Base-by-base conservation (phyloP, 2,329 filamentous ascomycete species). In the Cladosporium halotolerans region DNA sequence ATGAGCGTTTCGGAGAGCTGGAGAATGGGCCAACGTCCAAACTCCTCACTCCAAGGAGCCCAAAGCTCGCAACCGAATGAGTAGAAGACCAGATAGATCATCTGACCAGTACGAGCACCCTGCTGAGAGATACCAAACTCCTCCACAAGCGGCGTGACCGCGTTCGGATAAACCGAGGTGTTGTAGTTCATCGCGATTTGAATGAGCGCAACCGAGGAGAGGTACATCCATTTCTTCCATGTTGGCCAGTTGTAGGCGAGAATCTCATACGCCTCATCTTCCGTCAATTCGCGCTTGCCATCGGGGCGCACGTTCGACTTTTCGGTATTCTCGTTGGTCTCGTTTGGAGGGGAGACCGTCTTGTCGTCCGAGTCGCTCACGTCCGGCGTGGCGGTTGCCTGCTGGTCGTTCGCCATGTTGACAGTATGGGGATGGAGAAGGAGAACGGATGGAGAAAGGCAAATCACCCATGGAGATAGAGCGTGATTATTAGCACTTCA, bases 111-210 rank as follows among this genome's bases (percentile, higher is more conserved):
- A 1, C 73, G 70, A 3, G 72, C 71, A 0, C 65, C 68, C 58
- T 75, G 71, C 45, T 67, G 61, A 41, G 65, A 71, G 45, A 77
- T 66, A 38, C 62, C 58, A 38, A 75, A 75, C 2, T 73, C 62
- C 51, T 73, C 59, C 2, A 65, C 57, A 9, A 79, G 70, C 10
- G 66, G 67, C 2, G 53, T 56, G 10, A 77, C 69, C 3, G 66
- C 75, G 52, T 75, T 77, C 9, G 75, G 69, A 54, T 75, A 78
- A 48, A 78, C 67, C 4, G 72, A 73, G 0, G 76, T 72, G 58
- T 79, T 79, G 56, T 76, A 71, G 59, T 79, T 79, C 70, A 79
- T 78, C 13, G 71, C 75, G 10, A 74, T 72, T 55, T 79, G 75
- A 3, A 78, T 72, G 32, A 70, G 59, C 57, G 76, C 76, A 52